Evolutionary conservation across 805 yeast genomes (phyloP).

Genomic region (Wickerhamomyces alni): DNA sequence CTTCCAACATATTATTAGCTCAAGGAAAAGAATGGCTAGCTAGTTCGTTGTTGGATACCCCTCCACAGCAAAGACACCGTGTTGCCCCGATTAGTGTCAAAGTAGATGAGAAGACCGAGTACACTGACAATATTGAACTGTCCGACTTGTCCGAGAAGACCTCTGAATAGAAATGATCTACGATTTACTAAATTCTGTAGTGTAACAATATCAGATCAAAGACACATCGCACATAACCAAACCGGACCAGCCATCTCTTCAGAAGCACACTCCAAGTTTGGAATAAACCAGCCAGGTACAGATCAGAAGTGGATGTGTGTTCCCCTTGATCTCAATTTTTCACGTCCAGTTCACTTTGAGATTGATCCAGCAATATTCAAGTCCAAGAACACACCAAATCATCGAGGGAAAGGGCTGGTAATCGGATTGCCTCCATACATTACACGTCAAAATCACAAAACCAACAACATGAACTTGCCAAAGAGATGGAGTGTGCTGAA

Average conservation of each 20-base stretch:
- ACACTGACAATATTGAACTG: background rate
- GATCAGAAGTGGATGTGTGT: too few species aligned
- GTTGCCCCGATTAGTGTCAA: constrained; percentile 1
- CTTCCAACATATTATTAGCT: constrained; percentile 47
- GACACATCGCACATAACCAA: constrained; percentile 4
- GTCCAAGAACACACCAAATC: background rate
- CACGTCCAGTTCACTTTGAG: too few species aligned
- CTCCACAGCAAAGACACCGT: constrained; percentile 3
- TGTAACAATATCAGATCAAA: too few species aligned
- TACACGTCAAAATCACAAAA: background rate
- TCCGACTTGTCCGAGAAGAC: background rate
- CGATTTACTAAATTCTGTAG: too few species aligned
- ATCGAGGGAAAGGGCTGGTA: background rate
- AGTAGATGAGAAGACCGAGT: background rate
- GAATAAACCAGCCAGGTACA: too few species aligned
- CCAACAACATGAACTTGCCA: constrained; percentile 14
- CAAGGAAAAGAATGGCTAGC: constrained; percentile 55
- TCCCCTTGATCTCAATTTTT: too few species aligned
- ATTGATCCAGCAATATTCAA: too few species aligned
- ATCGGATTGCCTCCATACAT: background rate
- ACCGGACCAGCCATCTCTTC: constrained; percentile 15
- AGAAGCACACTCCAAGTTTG: too few species aligned
- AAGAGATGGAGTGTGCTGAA: constrained; percentile 17
- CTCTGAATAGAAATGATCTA: too few species aligned
- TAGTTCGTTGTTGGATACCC: constrained; percentile 51